Evolutionary conservation across 106 monocot genomes (phyloP).

Genomic region (Acorus calamus): DNA sequence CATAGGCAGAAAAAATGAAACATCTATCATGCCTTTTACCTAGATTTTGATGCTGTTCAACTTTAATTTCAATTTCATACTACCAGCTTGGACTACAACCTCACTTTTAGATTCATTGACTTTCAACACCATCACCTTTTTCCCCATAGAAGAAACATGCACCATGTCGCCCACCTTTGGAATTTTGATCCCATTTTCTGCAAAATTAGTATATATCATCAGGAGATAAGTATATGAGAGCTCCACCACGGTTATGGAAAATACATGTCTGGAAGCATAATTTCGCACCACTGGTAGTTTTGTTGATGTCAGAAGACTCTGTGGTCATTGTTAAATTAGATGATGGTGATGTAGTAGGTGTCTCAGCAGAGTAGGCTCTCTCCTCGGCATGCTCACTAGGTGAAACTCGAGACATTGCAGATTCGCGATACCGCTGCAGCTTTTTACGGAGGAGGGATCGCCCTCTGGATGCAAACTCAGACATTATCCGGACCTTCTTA

Average conservation of each 20-base stretch:
- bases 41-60: slow-evolving; percentile 23
- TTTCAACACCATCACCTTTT: slow-evolving; percentile 49
- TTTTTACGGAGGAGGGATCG: slow-evolving; percentile 51
- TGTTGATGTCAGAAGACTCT: background rate
- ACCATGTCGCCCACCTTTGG: slow-evolving; percentile 52
- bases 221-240: background rate
- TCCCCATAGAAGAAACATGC: slow-evolving; percentile 39
- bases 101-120: slow-evolving; percentile 55
- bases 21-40: no score
- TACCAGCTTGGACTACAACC: slow-evolving; percentile 50
- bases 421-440: slow-evolving; percentile 42
- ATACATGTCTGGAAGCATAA: background rate
- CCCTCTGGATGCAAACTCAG: slow-evolving; percentile 30
- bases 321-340: background rate
- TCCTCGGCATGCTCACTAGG: slow-evolving; percentile 1
- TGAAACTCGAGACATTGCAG: slow-evolving; percentile 1
- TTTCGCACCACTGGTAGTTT: slow-evolving; percentile 4
- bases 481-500: slow-evolving; percentile 40
- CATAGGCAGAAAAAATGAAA: no score
- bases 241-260: background rate
- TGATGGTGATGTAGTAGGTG: slow-evolving; percentile 5
- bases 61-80: slow-evolving; percentile 59
- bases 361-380: background rate
- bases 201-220: background rate
- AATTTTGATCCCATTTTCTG: slow-evolving; percentile 26